Evolutionary conservation across 2,329 filamentous ascomycete species (phyloP), one percentile per base, ranked within the genome.

Genomic region (Phialemoniopsis sp.): DNA sequence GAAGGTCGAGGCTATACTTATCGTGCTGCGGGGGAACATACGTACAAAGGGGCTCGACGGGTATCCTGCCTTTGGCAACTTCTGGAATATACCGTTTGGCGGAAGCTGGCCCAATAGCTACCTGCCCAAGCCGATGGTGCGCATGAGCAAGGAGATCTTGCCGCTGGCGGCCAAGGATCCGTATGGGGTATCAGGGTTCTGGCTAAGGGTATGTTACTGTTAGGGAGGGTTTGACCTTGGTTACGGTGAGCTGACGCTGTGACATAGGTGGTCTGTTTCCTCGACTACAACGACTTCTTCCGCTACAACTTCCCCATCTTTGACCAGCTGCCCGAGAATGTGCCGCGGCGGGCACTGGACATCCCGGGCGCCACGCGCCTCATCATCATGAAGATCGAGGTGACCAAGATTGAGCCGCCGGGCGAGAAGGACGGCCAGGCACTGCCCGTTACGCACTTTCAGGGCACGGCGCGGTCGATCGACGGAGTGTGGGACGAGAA

Each of bases 221-320:
- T n/a, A 9, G 13, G 9, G n/a, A 19, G 16, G n/a, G n/a, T n/a
- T 42, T 50, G 12, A 45, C 40, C 29, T 53, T 53, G 32, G n/a
- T n/a, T 37, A 52, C 3, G 47, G 46, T 49, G 26, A 21, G 46
- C 38, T 14, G 30, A 29, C 9, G 8, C 29, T 15, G 34, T 13
- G n/a, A 4, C 14, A 21, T 42, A 67, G 60, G 52, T 72, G 29
- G 60, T 72, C 4, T 72, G 64, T 46, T 76, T 74, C 45, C 57
- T 78, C 44, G 84, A 89, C 56, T 89, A 85, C 55, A 78, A 74
- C 49, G 85, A 89, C 54, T 78, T 90, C 29, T 85, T 82, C 56
- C 63, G 65, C 15, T 89, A 81, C 66, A 90, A 90, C 54, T 89
- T 89, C 52, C 64, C 63, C n/a, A 49, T 57, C 2, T 59, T 58